phyloP scores from a whole-genome alignment of 805 yeast species.

The Suhomyces sp. region DNA sequence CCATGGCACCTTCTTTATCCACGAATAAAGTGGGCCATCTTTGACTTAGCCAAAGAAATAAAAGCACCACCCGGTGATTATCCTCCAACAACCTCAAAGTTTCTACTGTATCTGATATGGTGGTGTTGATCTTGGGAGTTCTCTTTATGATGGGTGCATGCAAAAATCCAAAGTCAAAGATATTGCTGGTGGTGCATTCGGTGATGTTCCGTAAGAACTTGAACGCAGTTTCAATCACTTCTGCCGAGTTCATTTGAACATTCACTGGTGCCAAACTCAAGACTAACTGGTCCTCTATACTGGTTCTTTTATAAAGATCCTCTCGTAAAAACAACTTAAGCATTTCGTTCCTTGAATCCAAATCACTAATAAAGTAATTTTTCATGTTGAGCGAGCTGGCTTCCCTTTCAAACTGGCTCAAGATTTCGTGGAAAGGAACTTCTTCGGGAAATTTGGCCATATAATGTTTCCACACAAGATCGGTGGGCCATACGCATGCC shows the following conservation, averaged over 20 bases:
- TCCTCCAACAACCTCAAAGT: slow-evolving; percentile 48
- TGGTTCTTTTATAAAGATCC: slow-evolving; percentile 20
- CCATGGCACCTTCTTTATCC: slow-evolving; percentile 71
- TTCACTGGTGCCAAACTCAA: slow-evolving; percentile 63
- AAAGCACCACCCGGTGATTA: slow-evolving; percentile 61
- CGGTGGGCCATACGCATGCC: slow-evolving; percentile 83
- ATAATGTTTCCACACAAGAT: slow-evolving; percentile 62
- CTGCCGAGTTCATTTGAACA: slow-evolving; percentile 26
- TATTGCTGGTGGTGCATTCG: slow-evolving; percentile 48
- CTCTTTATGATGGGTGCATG: slow-evolving; percentile 22
- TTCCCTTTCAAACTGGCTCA: slow-evolving; percentile 47
- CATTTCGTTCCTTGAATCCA: slow-evolving; percentile 35
- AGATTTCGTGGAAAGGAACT: slow-evolving; percentile 44
- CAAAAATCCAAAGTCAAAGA: slow-evolving; percentile 49
- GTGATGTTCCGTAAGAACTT: slow-evolving; percentile 54
- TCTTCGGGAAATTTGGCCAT: slow-evolving; percentile 58
- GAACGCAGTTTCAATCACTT: slow-evolving; percentile 43
- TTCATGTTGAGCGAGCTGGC: slow-evolving; percentile 18
- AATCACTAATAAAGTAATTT: slow-evolving; percentile 36
- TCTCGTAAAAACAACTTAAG: slow-evolving; percentile 43
- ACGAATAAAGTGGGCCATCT: slow-evolving; percentile 80
- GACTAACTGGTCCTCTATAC: slow-evolving; percentile 55
- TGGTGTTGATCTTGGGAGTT: slow-evolving; percentile 17
- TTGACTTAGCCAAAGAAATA: slow-evolving; percentile 83
- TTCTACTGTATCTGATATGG: slow-evolving; percentile 18